These are phyloP conservation scores for Glycyrrhiza uralensis DNA, from an alignment of 306 rosid species.

Conservation along the genomic window DNA sequence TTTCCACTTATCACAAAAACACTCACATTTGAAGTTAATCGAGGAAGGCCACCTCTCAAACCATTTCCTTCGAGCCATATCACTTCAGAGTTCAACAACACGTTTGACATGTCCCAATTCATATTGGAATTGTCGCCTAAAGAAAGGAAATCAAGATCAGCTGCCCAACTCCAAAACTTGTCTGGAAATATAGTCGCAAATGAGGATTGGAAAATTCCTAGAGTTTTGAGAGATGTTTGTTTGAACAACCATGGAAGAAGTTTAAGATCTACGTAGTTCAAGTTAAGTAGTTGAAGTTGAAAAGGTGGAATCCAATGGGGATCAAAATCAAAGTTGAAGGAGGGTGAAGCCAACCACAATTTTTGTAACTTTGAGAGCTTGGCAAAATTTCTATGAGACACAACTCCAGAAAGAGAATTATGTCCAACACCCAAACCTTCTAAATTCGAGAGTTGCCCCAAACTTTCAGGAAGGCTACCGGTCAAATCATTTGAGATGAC, in stretches of 20 bases:
- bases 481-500: neutral
- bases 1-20: rapidly evolving
- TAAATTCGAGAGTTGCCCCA: neutral
- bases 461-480: neutral
- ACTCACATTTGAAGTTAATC: neutral
- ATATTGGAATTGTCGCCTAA: neutral
- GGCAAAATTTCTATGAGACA: neutral
- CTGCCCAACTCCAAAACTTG: neutral
- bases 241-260: neutral
- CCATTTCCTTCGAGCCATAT: neutral
- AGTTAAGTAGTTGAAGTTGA: rapidly evolving
- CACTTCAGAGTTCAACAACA: neutral
- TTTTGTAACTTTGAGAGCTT: neutral
- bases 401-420: neutral
- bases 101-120: neutral
- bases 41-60: neutral
- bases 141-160: rapidly evolving
- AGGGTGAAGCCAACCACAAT: neutral
- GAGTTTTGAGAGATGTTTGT: rapidly evolving
- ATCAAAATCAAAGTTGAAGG: neutral
- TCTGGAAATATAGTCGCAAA: neutral
- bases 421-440: rapidly evolving
- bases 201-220: neutral
- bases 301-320: neutral
- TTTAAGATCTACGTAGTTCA: neutral